phyloP scores from a whole-genome alignment of 2,329 filamentous ascomycete species.

The Pseudogymnoascus destructans region DNA sequence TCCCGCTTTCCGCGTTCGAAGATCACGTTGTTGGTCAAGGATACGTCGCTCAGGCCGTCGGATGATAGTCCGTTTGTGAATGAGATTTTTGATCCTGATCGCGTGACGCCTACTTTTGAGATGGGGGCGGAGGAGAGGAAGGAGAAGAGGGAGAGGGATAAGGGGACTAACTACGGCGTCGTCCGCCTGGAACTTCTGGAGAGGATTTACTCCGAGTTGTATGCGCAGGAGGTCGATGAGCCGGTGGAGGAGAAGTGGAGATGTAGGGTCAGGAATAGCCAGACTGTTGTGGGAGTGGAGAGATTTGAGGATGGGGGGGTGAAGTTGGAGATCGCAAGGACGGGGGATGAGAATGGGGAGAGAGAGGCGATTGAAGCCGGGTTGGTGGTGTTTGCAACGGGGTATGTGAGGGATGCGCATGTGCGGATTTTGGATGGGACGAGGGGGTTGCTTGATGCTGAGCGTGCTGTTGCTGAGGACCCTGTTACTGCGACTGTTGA shows the following conservation, averaged over 20 bases:
- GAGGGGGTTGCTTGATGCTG: slow-evolving; percentile 48
- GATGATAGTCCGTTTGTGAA: slow-evolving; percentile 97
- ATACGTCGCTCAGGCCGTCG: slow-evolving; percentile 72
- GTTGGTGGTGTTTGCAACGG: slow-evolving; percentile 75
- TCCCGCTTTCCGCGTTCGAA: slow-evolving; percentile 51
- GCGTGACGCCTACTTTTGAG: slow-evolving; percentile 63
- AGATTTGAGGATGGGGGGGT: slow-evolving; percentile 28
- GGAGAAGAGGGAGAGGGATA: slow-evolving; percentile 51
- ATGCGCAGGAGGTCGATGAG: slow-evolving; percentile 64
- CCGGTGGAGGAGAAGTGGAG: slow-evolving; percentile 63
- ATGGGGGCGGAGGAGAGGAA: slow-evolving; percentile 48
- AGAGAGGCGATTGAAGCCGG: slow-evolving; percentile 48
- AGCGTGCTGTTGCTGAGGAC: not conserved
- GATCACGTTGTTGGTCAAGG: slow-evolving; percentile 68
- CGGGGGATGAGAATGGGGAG: slow-evolving; percentile 54
- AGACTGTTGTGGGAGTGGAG: not conserved
- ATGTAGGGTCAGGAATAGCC: no score
- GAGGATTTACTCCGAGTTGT: slow-evolving; percentile 74
- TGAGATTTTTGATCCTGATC: slow-evolving; percentile 86
- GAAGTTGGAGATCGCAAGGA: slow-evolving; percentile 56
- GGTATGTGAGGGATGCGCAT: slow-evolving; percentile 69
- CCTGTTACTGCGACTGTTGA: not conserved
- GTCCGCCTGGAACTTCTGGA: slow-evolving; percentile 86
- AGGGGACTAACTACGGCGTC: slow-evolving; percentile 86
- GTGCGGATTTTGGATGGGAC: slow-evolving; percentile 60